Evolutionary conservation across 139 green algal genomes (phyloP).

Genomic region (Mesotaenium endlicherianum): DNA sequence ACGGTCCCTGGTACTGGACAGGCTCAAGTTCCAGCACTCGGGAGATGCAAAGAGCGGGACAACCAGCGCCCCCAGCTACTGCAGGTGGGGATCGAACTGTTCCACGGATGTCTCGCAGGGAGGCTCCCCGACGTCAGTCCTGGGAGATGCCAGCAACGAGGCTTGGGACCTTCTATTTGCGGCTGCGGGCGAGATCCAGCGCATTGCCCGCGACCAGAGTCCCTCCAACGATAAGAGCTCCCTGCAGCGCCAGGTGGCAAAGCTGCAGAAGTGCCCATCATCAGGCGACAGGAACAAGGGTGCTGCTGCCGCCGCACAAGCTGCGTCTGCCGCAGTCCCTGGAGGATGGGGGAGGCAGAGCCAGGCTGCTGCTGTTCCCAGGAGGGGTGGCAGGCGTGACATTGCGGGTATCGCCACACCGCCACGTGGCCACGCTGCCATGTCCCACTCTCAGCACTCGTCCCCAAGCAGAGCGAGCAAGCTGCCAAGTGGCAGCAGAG

Average conservation of each 20-base stretch:
- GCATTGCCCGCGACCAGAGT: not conserved
- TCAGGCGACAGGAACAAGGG: too few species aligned
- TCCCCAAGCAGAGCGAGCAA: not conserved
- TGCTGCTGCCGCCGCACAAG: not conserved
- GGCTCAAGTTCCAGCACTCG: not conserved
- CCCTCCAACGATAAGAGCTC: too few species aligned
- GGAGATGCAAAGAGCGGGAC: not conserved
- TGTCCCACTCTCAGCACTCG: not conserved
- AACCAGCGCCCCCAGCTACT: not conserved
- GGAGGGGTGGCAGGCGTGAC: too few species aligned
- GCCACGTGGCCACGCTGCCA: too few species aligned
- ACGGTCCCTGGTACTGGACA: not conserved
- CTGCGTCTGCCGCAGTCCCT: not conserved
- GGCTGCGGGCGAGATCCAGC: not conserved
- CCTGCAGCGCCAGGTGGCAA: too few species aligned
- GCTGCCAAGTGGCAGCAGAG: not conserved
- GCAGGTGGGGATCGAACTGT: too few species aligned
- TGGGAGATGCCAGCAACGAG: not conserved
- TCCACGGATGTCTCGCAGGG: not conserved
- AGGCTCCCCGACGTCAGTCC: not conserved
- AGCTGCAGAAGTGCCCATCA: too few species aligned
- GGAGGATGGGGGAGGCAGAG: not conserved
- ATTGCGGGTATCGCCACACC: too few species aligned
- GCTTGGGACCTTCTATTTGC: slow-evolving; percentile 1
- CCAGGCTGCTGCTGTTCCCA: not conserved